These are phyloP conservation scores for Epichloe gansuensis DNA, from an alignment of 2,329 filamentous ascomycete genomes.

Conservation along the genomic window DNA sequence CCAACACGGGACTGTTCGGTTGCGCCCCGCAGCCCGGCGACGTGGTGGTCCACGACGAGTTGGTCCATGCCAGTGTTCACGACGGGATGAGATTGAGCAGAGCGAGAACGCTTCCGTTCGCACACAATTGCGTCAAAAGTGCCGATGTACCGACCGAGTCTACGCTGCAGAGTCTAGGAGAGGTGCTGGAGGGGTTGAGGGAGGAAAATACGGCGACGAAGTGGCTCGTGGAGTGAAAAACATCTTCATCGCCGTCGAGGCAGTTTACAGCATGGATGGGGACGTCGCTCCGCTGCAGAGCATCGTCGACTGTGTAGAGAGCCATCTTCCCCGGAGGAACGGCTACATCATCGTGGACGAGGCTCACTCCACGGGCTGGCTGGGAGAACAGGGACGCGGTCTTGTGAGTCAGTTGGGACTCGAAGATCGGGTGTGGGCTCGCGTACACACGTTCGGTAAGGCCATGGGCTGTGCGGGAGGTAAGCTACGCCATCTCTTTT, in stretches of 20 bases:
- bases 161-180: slow-evolving; percentile 13
- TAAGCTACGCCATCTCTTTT: slow-evolving; percentile 23
- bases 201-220: slow-evolving; percentile 19
- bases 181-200: slow-evolving; percentile 17
- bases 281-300: slow-evolving; percentile 53
- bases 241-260: slow-evolving; percentile 58
- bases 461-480: slow-evolving; percentile 58
- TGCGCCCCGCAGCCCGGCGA: slow-evolving; percentile 49
- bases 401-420: slow-evolving; percentile 45
- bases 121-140: slow-evolving; percentile 39
- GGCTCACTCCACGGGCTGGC: slow-evolving; percentile 52
- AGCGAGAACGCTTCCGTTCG: slow-evolving; percentile 38
- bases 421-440: slow-evolving; percentile 41
- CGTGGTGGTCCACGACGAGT: slow-evolving; percentile 58
- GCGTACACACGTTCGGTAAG: slow-evolving; percentile 57
- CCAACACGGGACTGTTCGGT: slow-evolving; percentile 51
- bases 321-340: slow-evolving; percentile 43
- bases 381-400: slow-evolving; percentile 44
- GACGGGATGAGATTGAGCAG: slow-evolving; percentile 62
- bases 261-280: slow-evolving; percentile 75
- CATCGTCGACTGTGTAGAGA: slow-evolving; percentile 46
- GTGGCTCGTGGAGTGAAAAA: slow-evolving; percentile 30
- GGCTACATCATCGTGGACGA: slow-evolving; percentile 55
- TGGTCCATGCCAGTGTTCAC: slow-evolving; percentile 67
- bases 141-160: background rate